These are phyloP conservation scores for Flaveria sonorensis DNA, from an alignment of 129 eudicot genomes.

Conservation along the genomic window DNA sequence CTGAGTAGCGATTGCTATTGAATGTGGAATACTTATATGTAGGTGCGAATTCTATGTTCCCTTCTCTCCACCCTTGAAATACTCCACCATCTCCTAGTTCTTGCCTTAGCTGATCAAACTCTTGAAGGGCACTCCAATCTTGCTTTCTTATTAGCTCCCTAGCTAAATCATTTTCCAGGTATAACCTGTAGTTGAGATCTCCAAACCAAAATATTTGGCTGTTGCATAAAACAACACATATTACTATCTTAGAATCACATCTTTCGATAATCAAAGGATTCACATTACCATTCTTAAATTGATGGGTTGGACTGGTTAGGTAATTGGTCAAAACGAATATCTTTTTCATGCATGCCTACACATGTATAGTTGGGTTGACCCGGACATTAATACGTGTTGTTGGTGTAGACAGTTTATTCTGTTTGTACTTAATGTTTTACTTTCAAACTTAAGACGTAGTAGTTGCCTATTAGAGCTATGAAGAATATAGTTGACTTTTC, in stretches of 20 bases:
- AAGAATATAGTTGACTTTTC: too few species aligned
- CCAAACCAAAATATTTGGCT: conserved; percentile 97
- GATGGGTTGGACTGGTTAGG: not conserved
- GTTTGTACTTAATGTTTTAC: too few species aligned
- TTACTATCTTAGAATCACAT: conserved; percentile 14
- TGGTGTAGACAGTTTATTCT: too few species aligned
- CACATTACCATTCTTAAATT: not conserved
- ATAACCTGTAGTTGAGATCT: conserved; percentile 88
- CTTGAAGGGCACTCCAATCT: conserved; percentile 75
- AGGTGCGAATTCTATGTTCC: conserved; percentile 86
- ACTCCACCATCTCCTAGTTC: conserved; percentile 79
- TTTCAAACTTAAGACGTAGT: too few species aligned
- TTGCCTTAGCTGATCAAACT: conserved; percentile 70
- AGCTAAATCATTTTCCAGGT: conserved; percentile 64
- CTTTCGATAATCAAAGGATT: not conserved
- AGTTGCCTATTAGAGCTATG: too few species aligned
- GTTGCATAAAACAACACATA: conserved; percentile 44
- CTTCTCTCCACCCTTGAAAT: conserved; percentile 93
- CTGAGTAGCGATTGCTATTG: conserved; percentile 76
- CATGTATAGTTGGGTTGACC: too few species aligned
- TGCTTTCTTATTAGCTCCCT: conserved; percentile 67
- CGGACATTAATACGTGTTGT: too few species aligned
- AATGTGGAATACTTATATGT: conserved; percentile 78
- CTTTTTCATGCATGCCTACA: too few species aligned
- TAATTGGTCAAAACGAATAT: not conserved